Evolutionary conservation across 768 basidiomycete genomes (phyloP).

Genomic region (Leccinum rimulosum): DNA sequence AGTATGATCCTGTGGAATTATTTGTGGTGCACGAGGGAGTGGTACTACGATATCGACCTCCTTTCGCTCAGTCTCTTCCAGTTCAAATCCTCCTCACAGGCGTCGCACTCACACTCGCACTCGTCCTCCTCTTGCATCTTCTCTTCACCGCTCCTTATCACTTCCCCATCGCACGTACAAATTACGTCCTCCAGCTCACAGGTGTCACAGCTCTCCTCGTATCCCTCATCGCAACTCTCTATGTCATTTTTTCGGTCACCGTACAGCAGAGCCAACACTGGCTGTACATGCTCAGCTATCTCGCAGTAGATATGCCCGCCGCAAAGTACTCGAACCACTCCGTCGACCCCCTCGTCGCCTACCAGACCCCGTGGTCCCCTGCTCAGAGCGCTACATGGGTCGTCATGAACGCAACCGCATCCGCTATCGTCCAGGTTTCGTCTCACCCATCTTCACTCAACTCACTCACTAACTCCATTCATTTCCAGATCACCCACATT

Average conservation of each 20-base stretch:
- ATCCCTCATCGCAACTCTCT: conserved; percentile 72
- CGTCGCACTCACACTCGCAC: conserved; percentile 78
- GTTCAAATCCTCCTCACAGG: conserved; percentile 87
- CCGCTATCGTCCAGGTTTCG: conserved; percentile 79
- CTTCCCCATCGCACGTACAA: conserved; percentile 88
- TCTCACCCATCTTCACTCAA: conserved; percentile 40
- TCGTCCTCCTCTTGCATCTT: conserved; percentile 87
- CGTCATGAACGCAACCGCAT: conserved; percentile 82
- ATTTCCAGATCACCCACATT: conserved; percentile 84
- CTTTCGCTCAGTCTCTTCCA: conserved; percentile 85
- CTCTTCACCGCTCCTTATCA: conserved; percentile 96
- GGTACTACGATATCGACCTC: conserved; percentile 73
- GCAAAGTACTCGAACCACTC: conserved; percentile 12
- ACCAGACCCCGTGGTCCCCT: conserved; percentile 52
- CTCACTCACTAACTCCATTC: background rate
- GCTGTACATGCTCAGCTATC: conserved; percentile 96
- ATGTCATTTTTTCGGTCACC: conserved; percentile 64
- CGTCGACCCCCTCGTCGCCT: conserved; percentile 24
- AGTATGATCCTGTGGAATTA: too few species aligned
- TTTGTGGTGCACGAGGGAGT: too few species aligned
- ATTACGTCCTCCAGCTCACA: conserved; percentile 86
- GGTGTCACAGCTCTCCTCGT: conserved; percentile 80
- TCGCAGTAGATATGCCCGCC: conserved; percentile 66
- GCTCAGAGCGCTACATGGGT: conserved; percentile 77
- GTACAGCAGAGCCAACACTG: conserved; percentile 66